Conservation (phyloP, 345 rosid genomes). For the Draba incana region DNA sequence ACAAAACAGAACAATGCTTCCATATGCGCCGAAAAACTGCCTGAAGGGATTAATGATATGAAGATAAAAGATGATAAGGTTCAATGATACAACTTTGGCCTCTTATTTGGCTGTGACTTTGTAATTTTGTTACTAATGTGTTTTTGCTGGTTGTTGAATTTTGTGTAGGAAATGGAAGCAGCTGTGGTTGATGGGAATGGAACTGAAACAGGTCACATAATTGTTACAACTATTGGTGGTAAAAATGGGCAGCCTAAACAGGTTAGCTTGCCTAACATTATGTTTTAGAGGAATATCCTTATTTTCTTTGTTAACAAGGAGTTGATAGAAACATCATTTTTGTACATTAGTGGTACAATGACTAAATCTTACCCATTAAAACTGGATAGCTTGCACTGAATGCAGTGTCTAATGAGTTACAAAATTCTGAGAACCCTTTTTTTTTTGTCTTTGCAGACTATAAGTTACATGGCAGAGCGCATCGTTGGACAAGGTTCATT, state of each 20-base stretch:
- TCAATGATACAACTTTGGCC: not conserved
- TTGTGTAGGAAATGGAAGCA: slow-evolving; percentile 79
- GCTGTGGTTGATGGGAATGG: slow-evolving; percentile 86
- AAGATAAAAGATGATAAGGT: slow-evolving; percentile 66
- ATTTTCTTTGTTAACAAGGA: not conserved
- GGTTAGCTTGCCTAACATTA: slow-evolving; percentile 45
- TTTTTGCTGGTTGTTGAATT: slow-evolving; percentile 2
- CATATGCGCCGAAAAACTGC: slow-evolving; percentile 45
- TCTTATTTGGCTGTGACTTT: slow-evolving; percentile 3
- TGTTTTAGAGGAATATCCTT: not conserved
- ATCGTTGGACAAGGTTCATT: slow-evolving; percentile 96
- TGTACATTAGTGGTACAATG: not conserved
- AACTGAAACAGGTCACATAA: slow-evolving; percentile 82
- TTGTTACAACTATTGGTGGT: slow-evolving; percentile 84
- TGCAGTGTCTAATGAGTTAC: slow-evolving; percentile 4
- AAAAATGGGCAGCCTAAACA: slow-evolving; percentile 82
- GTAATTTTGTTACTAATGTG: slow-evolving; percentile 2
- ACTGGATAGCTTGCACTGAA: not conserved
- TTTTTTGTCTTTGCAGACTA: slow-evolving; percentile 52
- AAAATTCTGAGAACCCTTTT: not conserved
- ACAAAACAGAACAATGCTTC: slow-evolving; percentile 37
- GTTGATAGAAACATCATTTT: not conserved
- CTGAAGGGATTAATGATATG: slow-evolving; percentile 68
- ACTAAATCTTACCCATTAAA: not conserved
- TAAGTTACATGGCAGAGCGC: slow-evolving; percentile 98